phyloP scores from a whole-genome alignment of 179 eudicot genomes.

The Silene noctiflora region DNA sequence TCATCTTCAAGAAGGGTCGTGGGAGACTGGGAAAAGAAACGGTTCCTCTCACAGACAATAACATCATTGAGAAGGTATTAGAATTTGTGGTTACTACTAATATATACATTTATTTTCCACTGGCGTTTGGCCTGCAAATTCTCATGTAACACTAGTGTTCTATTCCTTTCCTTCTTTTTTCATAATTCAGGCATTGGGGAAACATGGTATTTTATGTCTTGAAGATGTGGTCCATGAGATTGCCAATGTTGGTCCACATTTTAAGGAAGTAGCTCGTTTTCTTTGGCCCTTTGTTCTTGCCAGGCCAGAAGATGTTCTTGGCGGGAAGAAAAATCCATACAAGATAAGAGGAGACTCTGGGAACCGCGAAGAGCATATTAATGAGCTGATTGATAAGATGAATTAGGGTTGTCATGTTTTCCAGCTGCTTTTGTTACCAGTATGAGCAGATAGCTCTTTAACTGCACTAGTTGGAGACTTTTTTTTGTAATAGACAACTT shows the following conservation, averaged over 20 bases:
- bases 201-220: constrained; percentile 37
- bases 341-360: constrained; percentile 45
- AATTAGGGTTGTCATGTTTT: constrained; percentile 19
- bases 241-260: constrained; percentile 37
- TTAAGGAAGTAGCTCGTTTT: constrained; percentile 33
- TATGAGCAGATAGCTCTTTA: too few species aligned
- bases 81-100: background rate
- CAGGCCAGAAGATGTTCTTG: constrained; percentile 32
- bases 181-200: background rate
- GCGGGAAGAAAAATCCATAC: constrained; percentile 36
- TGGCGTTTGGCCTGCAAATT: too few species aligned
- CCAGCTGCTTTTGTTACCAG: too few species aligned
- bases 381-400: constrained; percentile 41
- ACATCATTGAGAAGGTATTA: constrained; percentile 44
- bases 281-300: constrained; percentile 39
- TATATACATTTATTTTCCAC: too few species aligned
- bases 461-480: too few species aligned
- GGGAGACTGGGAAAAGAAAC: constrained; percentile 37
- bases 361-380: constrained; percentile 38
- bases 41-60: constrained; percentile 42
- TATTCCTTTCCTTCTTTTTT: too few species aligned
- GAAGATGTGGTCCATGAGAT: constrained; percentile 43
- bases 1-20: constrained; percentile 43
- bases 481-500: too few species aligned
- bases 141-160: too few species aligned